Evolutionary conservation across 2,329 filamentous ascomycete genomes (phyloP).

Genomic region (Alternaria hordeiaustralica): DNA sequence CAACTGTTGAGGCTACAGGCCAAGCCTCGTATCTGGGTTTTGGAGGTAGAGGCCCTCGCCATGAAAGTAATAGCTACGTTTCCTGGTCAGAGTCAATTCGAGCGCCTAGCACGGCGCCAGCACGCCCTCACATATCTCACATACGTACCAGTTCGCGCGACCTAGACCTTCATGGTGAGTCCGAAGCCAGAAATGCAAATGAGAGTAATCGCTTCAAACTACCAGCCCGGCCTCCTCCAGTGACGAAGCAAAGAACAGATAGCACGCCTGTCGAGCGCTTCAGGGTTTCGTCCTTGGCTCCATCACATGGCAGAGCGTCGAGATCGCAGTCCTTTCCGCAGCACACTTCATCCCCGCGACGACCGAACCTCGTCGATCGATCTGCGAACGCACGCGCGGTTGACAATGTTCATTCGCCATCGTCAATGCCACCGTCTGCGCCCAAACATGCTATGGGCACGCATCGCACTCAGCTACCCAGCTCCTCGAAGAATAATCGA

Average conservation of each 20-base stretch:
- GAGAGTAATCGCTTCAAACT: constrained; percentile 10
- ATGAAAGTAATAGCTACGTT: constrained; percentile 44
- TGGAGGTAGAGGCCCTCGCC: constrained; percentile 42
- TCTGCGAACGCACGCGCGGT: constrained; percentile 6
- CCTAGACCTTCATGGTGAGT: neutral
- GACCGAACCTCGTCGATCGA: constrained; percentile 20
- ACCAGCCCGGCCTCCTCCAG: constrained; percentile 6
- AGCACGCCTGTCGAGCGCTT: constrained; percentile 16
- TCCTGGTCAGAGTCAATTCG: constrained; percentile 53
- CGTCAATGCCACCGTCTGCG: constrained; percentile 27
- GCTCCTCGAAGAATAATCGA: neutral
- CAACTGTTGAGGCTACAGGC: constrained; percentile 43
- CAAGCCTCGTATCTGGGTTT: constrained; percentile 47
- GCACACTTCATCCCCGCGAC: constrained; percentile 26
- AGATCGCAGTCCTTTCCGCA: constrained; percentile 35
- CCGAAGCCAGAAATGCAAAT: constrained; percentile 1
- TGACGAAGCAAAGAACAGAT: constrained; percentile 9
- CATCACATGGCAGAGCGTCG: constrained; percentile 19
- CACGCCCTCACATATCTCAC: neutral
- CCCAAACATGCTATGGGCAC: neutral
- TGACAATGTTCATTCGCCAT: constrained; percentile 16
- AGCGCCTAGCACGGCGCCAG: constrained; percentile 21
- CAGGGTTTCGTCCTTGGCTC: constrained; percentile 25
- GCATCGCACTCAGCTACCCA: neutral
- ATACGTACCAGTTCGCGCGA: constrained; percentile 10